A percentile compares a stretch with the other conserved stretches of the same genome.
Conservation (phyloP, 2,329 filamentous ascomycete genomes). For the Cladosporium austrohemisphaericum region DNA sequence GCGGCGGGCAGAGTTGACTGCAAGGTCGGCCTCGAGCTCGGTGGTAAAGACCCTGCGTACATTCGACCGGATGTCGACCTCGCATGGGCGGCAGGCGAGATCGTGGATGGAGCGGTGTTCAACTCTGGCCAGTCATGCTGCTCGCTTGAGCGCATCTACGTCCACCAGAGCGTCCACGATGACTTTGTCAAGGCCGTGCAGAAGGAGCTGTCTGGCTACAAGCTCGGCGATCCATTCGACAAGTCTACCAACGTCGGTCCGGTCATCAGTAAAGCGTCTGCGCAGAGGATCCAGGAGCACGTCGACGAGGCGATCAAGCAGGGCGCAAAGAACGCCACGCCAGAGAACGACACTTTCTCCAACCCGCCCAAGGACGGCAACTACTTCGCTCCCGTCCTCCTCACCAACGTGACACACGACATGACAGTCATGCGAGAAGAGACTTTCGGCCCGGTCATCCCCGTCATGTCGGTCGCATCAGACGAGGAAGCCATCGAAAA, state of each 20-base stretch:
- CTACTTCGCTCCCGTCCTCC: constrained; percentile 80
- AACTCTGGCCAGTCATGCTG: constrained; percentile 99
- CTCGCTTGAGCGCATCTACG: constrained; percentile 86
- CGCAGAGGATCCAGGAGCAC: constrained; percentile 71
- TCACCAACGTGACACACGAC: constrained; percentile 72
- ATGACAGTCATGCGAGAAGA: constrained; percentile 92
- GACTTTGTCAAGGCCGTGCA: constrained; percentile 75
- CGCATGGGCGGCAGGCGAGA: constrained; percentile 86
- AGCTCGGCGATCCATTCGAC: constrained; percentile 81
- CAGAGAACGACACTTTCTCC: constrained; percentile 72
- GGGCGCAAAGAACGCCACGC: constrained; percentile 80
- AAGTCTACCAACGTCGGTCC: constrained; percentile 79
- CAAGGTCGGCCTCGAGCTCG: constrained; percentile 83
- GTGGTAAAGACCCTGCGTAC: constrained; percentile 93
- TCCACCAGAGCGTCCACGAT: constrained; percentile 80
- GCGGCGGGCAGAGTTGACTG: constrained; percentile 75
- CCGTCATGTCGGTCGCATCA: constrained; percentile 77
- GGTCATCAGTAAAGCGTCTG: constrained; percentile 77
- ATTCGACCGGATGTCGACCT: constrained; percentile 81
- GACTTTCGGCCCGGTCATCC: constrained; percentile 90
- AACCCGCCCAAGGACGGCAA: constrained; percentile 74
- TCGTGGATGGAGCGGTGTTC: constrained; percentile 93
- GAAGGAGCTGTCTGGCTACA: constrained; percentile 72
- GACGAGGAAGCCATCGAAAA: constrained; percentile 77
- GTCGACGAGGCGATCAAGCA: constrained; percentile 77